A percentile compares a stretch with the other conserved stretches of the same genome.
phyloP scores from a whole-genome alignment of 2,329 filamentous ascomycete genomes.

The Hypomyces rosellus region DNA sequence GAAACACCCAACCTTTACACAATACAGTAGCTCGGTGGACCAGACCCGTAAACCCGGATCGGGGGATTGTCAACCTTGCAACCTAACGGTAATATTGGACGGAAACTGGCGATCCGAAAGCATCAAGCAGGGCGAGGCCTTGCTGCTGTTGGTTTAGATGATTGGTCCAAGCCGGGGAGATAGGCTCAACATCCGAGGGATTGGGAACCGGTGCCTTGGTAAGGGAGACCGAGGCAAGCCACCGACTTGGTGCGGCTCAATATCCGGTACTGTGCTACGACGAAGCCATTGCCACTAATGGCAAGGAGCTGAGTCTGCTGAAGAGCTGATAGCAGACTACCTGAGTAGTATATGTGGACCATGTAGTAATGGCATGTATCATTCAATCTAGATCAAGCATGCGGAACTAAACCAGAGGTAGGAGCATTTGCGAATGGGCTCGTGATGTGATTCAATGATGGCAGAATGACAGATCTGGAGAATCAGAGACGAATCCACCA shows the following conservation, averaged over 20 bases:
- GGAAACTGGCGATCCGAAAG: not conserved
- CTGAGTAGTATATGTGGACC: not conserved
- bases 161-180: not conserved
- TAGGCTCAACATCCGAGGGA: not conserved
- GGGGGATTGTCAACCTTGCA: not conserved
- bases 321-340: not conserved
- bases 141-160: not conserved
- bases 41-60: not conserved
- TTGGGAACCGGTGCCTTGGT: constrained; percentile 1
- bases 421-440: no score
- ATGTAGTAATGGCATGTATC: not conserved
- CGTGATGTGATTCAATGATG: no score
- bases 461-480: no score
- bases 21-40: no score
- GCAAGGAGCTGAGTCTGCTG: not conserved
- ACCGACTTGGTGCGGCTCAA: not conserved
- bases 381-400: not conserved
- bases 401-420: no score
- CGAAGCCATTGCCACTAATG: no score
- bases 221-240: not conserved
- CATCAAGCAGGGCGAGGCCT: not conserved
- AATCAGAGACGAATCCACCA: no score
- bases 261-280: not conserved
- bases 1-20: no score
- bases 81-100: no score